Base-by-base conservation (phyloP, 129 eudicot species). In the Flaveria trinervia region DNA sequence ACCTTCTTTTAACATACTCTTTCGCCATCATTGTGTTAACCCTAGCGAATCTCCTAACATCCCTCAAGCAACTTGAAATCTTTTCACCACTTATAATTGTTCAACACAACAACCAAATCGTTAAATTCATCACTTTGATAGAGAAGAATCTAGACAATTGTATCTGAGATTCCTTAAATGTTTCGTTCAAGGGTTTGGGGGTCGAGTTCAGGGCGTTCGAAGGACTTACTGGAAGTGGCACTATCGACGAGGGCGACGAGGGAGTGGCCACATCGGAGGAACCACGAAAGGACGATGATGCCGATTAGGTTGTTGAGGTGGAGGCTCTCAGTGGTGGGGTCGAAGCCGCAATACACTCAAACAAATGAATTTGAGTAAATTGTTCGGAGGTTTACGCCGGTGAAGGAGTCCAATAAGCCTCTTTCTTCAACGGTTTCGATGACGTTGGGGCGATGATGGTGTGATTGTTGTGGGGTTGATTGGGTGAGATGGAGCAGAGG, bases 261-360 rank as follows among this genome's bases (percentile, higher is more conserved):
- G 12, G 72, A 69, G 77, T 93, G 98, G 45, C 97, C 97, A 46
- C 92, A 93, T 4, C 86, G 85, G 70, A 85, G 80, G 80, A 93
- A 93, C 98, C 98, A 93, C 3, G 98, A 90, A 28, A 93, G 87
- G 41, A 90, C 91, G 74, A 93, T 87, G 36, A 93, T 73, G 13
- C 97, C 98, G 14, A 93, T 85, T 7, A 93, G 90, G 72, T 93
- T 93, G 0, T 96, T 96, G 4, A 93, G 85, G 81, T 93, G 97
- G 66, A 93, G 90, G 36, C 88, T 83, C 46, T 90, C 93, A 23
- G 97, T 97, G 30, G 98, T 90, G 0, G 98, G 98, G 87, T 93
- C 98, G 76, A 93, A 90, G 7, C 98, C 97, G 48, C 97, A 93
- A 68, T 93, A 93, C 5, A 90, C 98, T 30, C 77, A 82, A n/a